Conservation (phyloP, 164 flowering plant genomes). For the Magnolia officinalis region DNA sequence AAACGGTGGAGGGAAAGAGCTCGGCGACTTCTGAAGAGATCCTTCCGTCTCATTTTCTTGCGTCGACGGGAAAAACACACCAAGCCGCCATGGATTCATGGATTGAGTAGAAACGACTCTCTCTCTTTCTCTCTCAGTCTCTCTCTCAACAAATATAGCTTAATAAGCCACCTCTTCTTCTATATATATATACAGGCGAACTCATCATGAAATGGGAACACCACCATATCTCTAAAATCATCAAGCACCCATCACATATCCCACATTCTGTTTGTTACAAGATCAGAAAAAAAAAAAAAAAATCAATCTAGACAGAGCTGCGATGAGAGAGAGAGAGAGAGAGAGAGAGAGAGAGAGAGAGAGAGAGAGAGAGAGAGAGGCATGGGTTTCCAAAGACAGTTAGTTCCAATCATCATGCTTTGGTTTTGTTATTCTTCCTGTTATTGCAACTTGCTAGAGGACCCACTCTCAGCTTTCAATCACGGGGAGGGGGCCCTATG, state of each 20-base stretch:
- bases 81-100: no score
- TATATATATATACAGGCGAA: neutral
- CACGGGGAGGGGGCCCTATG: neutral
- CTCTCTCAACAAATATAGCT: no score
- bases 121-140: no score
- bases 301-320: no score
- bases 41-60: no score
- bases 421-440: slow-evolving; percentile 13
- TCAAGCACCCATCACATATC: neutral
- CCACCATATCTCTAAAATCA: neutral
- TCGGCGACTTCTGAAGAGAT: no score
- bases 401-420: slow-evolving; percentile 16
- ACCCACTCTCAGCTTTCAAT: slow-evolving; percentile 14
- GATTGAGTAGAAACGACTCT: no score
- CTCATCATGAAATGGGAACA: neutral
- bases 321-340: no score
- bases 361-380: slow-evolving; percentile 1
- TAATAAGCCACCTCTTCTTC: neutral
- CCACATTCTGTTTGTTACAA: neutral
- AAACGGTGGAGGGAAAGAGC: no score
- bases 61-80: no score
- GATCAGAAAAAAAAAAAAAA: neutral
- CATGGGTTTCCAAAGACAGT: slow-evolving; percentile 17
- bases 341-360: neutral
- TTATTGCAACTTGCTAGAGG: slow-evolving; percentile 15